Conservation (phyloP, 1,139 yeast genomes). For the Zygosaccharomyces sapae region DNA sequence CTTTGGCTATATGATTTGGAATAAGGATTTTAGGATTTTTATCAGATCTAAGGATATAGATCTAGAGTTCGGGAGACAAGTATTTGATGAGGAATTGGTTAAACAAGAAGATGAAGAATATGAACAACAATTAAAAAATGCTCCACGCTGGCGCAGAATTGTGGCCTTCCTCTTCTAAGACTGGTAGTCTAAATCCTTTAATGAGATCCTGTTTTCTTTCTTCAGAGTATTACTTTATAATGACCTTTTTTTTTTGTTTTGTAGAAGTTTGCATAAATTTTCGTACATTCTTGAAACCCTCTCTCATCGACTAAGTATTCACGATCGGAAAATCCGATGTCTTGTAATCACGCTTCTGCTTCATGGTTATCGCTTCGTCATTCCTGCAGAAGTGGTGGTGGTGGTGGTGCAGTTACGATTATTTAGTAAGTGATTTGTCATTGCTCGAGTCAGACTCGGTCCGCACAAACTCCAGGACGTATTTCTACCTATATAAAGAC, state of each 20-base stretch:
- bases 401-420: background rate
- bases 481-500: no score
- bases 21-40: conserved; percentile 47
- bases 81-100: conserved; percentile 60
- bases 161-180: conserved; percentile 25
- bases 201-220: background rate
- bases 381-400: background rate
- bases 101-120: conserved; percentile 57
- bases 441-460: background rate
- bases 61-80: conserved; percentile 65
- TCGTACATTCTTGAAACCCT: background rate
- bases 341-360: no score
- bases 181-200: background rate
- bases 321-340: no score
- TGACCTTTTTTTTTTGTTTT: background rate
- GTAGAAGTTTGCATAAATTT: background rate
- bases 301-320: no score
- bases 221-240: background rate
- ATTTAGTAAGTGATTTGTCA: conserved; percentile 7
- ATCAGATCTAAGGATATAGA: conserved; percentile 52
- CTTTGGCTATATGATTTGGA: conserved; percentile 50
- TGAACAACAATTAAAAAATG: conserved; percentile 26
- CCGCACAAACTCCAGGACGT: no score
- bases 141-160: conserved; percentile 19
- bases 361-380: background rate